A percentile compares a stretch with the other conserved stretches of the same genome.
These are phyloP conservation scores for Penicillium ucsense DNA, from an alignment of 495 filamentous ascomycete genomes.

Conservation along the genomic window DNA sequence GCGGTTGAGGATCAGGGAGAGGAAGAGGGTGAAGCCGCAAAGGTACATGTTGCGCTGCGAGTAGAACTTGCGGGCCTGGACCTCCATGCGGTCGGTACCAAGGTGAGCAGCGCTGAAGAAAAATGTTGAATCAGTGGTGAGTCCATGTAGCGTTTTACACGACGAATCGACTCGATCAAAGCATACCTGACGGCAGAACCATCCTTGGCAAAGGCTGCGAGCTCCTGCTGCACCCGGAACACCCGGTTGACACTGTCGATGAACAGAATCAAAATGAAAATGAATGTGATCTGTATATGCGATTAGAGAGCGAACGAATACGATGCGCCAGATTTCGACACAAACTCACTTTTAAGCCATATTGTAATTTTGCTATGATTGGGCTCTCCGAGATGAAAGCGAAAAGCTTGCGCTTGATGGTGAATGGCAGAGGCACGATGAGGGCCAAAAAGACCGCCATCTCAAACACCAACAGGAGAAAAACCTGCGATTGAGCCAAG, in stretches of 20 bases:
- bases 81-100: conserved; percentile 89
- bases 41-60: conserved; percentile 99
- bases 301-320: not conserved
- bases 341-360: conserved; percentile 58
- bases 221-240: conserved; percentile 88
- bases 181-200: conserved; percentile 35
- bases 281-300: conserved; percentile 76
- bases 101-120: conserved; percentile 54
- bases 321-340: not conserved
- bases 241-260: conserved; percentile 98
- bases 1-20: conserved; percentile 97
- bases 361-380: conserved; percentile 66
- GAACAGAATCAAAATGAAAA: conserved; percentile 97
- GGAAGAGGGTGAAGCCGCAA: conserved; percentile 97
- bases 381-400: conserved; percentile 88
- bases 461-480: conserved; percentile 83
- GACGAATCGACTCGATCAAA: not conserved
- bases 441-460: conserved; percentile 89
- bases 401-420: conserved; percentile 78
- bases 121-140: conserved; percentile 14
- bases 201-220: conserved; percentile 49
- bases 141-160: not conserved
- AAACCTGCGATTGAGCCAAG: conserved; percentile 53
- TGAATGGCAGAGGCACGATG: conserved; percentile 85
- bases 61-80: conserved; percentile 99